phyloP scores from a whole-genome alignment of 768 basidiomycete species.

The Tephrocybe sp. region DNA sequence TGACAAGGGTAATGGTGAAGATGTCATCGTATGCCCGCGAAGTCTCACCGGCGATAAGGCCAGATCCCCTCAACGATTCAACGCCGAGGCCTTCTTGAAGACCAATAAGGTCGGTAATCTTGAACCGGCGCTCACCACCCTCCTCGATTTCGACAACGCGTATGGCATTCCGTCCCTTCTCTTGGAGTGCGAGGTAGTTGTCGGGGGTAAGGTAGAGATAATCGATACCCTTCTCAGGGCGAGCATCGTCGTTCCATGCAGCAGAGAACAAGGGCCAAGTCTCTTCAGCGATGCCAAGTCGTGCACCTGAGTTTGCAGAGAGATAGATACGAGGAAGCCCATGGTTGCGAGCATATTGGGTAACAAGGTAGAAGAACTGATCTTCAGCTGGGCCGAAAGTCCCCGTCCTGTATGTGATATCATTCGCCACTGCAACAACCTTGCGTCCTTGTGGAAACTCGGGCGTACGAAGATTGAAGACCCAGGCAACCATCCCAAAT shows the following conservation, averaged over 20 bases:
- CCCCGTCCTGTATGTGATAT: constrained; percentile 98
- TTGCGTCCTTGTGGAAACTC: constrained; percentile 89
- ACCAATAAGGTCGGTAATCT: constrained; percentile 95
- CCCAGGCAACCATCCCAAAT: constrained; percentile 98
- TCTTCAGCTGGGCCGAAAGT: constrained; percentile 97
- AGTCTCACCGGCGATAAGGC: constrained; percentile 97
- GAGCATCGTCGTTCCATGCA: constrained; percentile 79
- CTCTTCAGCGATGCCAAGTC: constrained; percentile 95
- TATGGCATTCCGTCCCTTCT: constrained; percentile 77
- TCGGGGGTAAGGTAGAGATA: constrained; percentile 96
- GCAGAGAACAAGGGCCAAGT: constrained; percentile 82
- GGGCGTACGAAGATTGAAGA: constrained; percentile 88
- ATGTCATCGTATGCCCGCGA: constrained; percentile 99
- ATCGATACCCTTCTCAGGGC: constrained; percentile 93
- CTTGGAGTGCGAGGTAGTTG: constrained; percentile 84
- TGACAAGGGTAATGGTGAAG: constrained; percentile 98
- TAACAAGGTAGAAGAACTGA: constrained; percentile 94
- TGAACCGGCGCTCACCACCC: constrained; percentile 84
- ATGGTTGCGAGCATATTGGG: constrained; percentile 84
- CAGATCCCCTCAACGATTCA: constrained; percentile 93
- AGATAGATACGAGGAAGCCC: constrained; percentile 96
- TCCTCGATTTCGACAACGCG: constrained; percentile 83
- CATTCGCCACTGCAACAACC: constrained; percentile 91
- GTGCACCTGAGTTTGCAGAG: constrained; percentile 98
- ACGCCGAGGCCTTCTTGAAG: constrained; percentile 97